Percentiles rank a stretch among this genome's conserved stretches.
Conservation (phyloP, 2,329 filamentous ascomycete species). For the Xylaria hypoxylon region DNA sequence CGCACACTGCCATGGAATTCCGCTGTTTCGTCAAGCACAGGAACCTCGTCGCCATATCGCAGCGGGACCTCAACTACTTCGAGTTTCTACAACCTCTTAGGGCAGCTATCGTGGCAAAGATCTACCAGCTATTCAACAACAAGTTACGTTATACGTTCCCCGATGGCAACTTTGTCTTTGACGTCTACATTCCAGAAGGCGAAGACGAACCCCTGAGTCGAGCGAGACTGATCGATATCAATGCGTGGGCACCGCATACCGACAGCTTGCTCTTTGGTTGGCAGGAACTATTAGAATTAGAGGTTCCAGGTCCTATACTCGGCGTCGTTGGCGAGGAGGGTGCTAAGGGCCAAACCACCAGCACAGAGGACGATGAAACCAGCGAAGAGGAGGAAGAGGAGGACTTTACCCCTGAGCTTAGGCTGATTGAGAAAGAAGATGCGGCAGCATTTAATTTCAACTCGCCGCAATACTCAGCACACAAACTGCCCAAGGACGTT, state of each 20-base stretch:
- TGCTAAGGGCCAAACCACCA: slow-evolving; percentile 54
- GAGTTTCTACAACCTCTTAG: slow-evolving; percentile 78
- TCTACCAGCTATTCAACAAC: slow-evolving; percentile 81
- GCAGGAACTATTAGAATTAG: slow-evolving; percentile 83
- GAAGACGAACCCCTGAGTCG: slow-evolving; percentile 71
- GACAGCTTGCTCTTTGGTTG: slow-evolving; percentile 91
- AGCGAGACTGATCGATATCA: slow-evolving; percentile 92
- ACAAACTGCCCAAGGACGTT: slow-evolving; percentile 94
- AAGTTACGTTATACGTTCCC: slow-evolving; percentile 82
- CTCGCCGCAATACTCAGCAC: slow-evolving; percentile 89
- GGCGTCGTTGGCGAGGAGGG: slow-evolving; percentile 58
- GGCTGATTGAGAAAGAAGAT: slow-evolving; percentile 85
- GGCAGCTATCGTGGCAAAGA: slow-evolving; percentile 73
- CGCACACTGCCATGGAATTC: slow-evolving; percentile 93
- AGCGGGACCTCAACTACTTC: slow-evolving; percentile 92
- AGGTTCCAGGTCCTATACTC: slow-evolving; percentile 69
- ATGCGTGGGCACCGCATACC: slow-evolving; percentile 91
- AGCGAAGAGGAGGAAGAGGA: slow-evolving; percentile 61
- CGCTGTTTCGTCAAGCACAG: slow-evolving; percentile 91
- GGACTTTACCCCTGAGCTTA: slow-evolving; percentile 79
- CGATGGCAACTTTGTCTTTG: slow-evolving; percentile 86
- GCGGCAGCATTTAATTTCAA: slow-evolving; percentile 89
- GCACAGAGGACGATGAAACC: slow-evolving; percentile 52
- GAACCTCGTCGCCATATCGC: slow-evolving; percentile 82
- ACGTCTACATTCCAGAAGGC: slow-evolving; percentile 86